These are phyloP conservation scores for Cynanchum wilfordii DNA, from an alignment of 257 asterid species.

Conservation along the genomic window DNA sequence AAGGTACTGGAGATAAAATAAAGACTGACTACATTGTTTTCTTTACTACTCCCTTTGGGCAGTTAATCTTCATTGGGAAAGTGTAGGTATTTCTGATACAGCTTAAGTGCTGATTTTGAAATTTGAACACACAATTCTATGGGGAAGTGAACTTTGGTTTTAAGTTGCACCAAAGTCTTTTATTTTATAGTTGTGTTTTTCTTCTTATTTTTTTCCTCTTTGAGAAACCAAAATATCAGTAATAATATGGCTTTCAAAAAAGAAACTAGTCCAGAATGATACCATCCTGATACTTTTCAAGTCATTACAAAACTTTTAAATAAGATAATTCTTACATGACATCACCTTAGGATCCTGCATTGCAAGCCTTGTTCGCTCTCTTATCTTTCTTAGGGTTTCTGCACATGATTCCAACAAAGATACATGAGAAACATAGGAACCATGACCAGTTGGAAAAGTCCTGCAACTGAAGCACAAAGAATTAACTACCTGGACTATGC, in stretches of 20 bases:
- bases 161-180: too few species aligned
- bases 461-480: not conserved
- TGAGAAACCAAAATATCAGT: not conserved
- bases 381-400: slow-evolving; percentile 78
- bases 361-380: slow-evolving; percentile 84
- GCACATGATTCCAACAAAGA: slow-evolving; percentile 30
- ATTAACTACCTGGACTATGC: slow-evolving; percentile 73
- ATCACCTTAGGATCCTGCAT: slow-evolving; percentile 99
- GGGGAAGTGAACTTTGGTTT: not conserved
- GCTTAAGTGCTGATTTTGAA: not conserved
- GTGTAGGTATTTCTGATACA: not conserved
- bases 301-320: slow-evolving; percentile 8
- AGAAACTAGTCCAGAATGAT: not conserved
- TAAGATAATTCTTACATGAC: slow-evolving; percentile 63
- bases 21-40: not conserved
- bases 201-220: not conserved
- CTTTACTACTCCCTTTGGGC: not conserved
- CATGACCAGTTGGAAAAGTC: not conserved
- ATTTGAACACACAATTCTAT: too few species aligned
- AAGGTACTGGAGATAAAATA: not conserved
- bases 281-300: slow-evolving; percentile 13
- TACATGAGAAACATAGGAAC: slow-evolving; percentile 5
- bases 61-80: not conserved
- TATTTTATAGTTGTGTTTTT: too few species aligned
- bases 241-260: not conserved